These are phyloP conservation scores for Paulownia fortunei DNA, from an alignment of 257 asterid species.

Conservation along the genomic window DNA sequence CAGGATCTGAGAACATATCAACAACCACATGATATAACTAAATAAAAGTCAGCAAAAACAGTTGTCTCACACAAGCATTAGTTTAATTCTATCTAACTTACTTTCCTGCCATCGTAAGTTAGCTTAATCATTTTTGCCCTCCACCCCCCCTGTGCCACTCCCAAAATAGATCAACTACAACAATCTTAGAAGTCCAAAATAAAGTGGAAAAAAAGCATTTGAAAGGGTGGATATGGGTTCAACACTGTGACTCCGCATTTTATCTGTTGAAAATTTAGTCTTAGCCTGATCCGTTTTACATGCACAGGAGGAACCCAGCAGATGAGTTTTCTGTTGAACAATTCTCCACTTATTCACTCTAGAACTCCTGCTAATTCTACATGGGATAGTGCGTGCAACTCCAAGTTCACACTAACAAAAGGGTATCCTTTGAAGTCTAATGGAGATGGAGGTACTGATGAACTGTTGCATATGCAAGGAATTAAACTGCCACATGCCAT, in stretches of 20 bases:
- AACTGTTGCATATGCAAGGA: slow-evolving; percentile 47
- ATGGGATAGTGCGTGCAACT: slow-evolving; percentile 55
- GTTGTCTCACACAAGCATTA: neutral
- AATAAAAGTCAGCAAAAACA: neutral
- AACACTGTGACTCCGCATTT: neutral
- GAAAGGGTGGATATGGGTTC: neutral
- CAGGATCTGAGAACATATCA: neutral
- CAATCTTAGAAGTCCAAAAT: neutral
- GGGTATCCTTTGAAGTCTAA: slow-evolving; percentile 46
- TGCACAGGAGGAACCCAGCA: slow-evolving; percentile 60
- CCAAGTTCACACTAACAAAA: slow-evolving; percentile 71
- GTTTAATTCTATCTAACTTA: neutral
- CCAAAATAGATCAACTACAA: neutral
- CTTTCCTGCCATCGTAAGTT: slow-evolving; percentile 2
- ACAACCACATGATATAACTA: neutral
- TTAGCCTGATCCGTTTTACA: neutral
- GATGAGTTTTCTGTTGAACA: slow-evolving; percentile 58
- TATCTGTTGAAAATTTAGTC: neutral
- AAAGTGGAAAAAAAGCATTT: neutral
- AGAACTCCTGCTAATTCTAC: slow-evolving; percentile 44
- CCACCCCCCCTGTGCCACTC: neutral
- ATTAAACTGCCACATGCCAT: slow-evolving; percentile 41
- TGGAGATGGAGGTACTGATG: slow-evolving; percentile 42
- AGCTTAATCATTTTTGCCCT: neutral
- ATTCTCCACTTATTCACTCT: slow-evolving; percentile 39